phyloP scores from a whole-genome alignment of 805 yeast genomes.

The Geotrichum ghanense region DNA sequence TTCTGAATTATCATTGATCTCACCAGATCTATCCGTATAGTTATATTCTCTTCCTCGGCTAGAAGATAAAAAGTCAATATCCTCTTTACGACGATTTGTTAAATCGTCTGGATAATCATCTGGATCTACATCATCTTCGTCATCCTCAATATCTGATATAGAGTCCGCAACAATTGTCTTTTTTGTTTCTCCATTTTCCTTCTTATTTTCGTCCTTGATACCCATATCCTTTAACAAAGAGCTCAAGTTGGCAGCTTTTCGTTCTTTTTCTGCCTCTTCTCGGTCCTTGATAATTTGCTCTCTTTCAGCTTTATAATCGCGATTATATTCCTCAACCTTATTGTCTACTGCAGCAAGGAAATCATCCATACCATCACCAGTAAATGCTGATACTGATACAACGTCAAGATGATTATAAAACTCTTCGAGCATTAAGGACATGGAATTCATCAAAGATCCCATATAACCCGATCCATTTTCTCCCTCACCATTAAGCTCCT shows the following conservation, averaged over 20 bases:
- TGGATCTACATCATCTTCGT: slow-evolving; percentile 28
- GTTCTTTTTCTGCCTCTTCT: slow-evolving; percentile 58
- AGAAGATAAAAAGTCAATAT: slow-evolving; percentile 21
- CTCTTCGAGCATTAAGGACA: slow-evolving; percentile 93
- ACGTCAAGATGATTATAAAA: slow-evolving; percentile 88
- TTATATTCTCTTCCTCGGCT: slow-evolving; percentile 12
- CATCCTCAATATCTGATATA: slow-evolving; percentile 35
- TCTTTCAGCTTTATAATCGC: slow-evolving; percentile 74
- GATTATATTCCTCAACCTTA: slow-evolving; percentile 79
- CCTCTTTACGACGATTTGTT: slow-evolving; percentile 12
- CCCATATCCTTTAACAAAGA: slow-evolving; percentile 83
- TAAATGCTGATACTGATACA: slow-evolving; percentile 83
- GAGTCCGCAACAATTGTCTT: slow-evolving; percentile 50
- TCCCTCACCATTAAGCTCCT: slow-evolving; percentile 50
- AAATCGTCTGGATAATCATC: slow-evolving; percentile 28
- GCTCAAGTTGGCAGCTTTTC: slow-evolving; percentile 59
- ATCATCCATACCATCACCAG: slow-evolving; percentile 92
- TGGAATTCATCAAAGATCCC: slow-evolving; percentile 86
- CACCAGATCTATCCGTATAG: slow-evolving; percentile 12
- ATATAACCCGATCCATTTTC: slow-evolving; percentile 72
- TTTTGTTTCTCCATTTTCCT: slow-evolving; percentile 17
- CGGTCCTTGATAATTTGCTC: slow-evolving; percentile 69
- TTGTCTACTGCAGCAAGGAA: slow-evolving; percentile 74
- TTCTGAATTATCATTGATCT: slow-evolving; percentile 10
- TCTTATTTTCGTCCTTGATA: slow-evolving; percentile 32